Base-by-base conservation (phyloP, 306 rosid species). In the Dalbergia oliveri region DNA sequence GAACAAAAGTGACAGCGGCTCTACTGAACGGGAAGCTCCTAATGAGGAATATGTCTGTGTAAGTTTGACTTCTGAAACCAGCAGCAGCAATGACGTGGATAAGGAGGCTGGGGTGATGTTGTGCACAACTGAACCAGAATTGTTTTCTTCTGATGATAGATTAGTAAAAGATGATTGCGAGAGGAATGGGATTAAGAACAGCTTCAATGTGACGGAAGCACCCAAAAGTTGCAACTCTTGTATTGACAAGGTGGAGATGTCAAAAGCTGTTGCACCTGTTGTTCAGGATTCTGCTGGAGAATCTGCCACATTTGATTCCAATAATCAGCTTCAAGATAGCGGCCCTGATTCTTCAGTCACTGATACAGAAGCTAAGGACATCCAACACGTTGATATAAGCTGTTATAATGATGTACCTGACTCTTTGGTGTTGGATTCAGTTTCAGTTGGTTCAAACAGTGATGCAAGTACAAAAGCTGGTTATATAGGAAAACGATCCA, bases 41-140 rank as follows among this genome's bases (percentile, higher is more conserved):
- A 31, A 81, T 31, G 88, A 79, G 86, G 91, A 75, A 69, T 83
- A 54, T 79, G 84, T 56, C 18, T 56, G 35, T 79, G 86, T 34
- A 72, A 81, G 87, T 84, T 88, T 83, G 72, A 44, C 82, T 69
- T 80, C 89, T 67, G 92, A 87, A 86, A 79, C 77, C 59, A 77
- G 87, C 82, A 77, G 76, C 66, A 76, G 75, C 83, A 85, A 84
- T 74, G 82, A 85, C 77, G 73, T 11, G 45, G 88, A 84, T 77
- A 66, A 54, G 79, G 84, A 75, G 19, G 81, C 73, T 69, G 67
- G 86, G 34, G 21, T 66, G 21, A 44, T 73, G 67, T 53, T 62
- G 18, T 72, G 73, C 73, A 47, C 85, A 37, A 74, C 79, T 18
- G 72, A 68, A 82, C 84, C 63, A 9, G 88, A 87, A 47, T 54